Evolutionary conservation across 305 asterid species (phyloP).

Genomic region (Rubia tinctorum): DNA sequence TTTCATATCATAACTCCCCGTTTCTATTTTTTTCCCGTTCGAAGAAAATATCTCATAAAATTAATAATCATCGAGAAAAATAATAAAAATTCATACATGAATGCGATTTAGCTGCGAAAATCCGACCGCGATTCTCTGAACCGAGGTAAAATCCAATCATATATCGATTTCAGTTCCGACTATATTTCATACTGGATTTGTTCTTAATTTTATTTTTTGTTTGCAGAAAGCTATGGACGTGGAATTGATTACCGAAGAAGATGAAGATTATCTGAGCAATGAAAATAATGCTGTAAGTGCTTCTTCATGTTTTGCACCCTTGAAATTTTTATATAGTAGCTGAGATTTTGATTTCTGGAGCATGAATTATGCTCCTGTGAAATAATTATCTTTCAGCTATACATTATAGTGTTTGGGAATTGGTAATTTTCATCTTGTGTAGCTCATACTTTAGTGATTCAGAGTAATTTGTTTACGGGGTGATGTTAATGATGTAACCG

Average conservation of each 20-base stretch:
- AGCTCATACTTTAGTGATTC: not conserved
- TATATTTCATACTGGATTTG: not conserved
- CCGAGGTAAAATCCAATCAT: conserved; percentile 12
- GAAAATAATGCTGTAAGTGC: conserved; percentile 57
- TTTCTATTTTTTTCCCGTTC: too few species aligned
- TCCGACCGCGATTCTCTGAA: not conserved
- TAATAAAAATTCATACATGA: not conserved
- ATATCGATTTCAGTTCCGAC: not conserved
- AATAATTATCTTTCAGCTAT: not conserved
- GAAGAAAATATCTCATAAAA: not conserved
- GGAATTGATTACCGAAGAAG: conserved; percentile 66
- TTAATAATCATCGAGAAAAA: not conserved
- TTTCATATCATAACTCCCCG: too few species aligned
- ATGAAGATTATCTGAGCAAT: conserved; percentile 52
- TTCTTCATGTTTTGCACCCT: conserved; percentile 6
- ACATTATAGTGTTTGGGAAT: not conserved
- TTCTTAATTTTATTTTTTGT: not conserved
- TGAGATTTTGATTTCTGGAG: not conserved
- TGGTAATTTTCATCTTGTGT: not conserved
- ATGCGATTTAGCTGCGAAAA: not conserved
- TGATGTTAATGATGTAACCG: not conserved
- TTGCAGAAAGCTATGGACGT: conserved; percentile 62
- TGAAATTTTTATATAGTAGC: not conserved
- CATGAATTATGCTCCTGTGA: not conserved
- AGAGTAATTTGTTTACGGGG: not conserved